phyloP scores from a whole-genome alignment of 768 basidiomycete species.

The Coprinellus micaceus region DNA sequence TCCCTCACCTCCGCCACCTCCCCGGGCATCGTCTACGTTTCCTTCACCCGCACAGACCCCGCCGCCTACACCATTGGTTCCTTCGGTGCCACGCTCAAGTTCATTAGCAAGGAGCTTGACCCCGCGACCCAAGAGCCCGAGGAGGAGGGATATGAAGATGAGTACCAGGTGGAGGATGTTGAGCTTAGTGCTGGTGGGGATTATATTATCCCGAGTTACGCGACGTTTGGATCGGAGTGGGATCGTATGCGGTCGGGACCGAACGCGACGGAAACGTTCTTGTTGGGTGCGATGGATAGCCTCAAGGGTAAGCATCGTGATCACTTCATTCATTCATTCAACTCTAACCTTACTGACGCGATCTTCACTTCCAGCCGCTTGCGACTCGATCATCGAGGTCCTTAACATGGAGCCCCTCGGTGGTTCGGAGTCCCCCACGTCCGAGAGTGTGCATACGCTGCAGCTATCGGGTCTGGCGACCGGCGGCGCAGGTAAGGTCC shows the following conservation, averaged over 20 bases:
- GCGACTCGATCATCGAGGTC: slow-evolving; percentile 93
- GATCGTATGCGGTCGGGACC: slow-evolving; percentile 80
- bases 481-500: slow-evolving; percentile 94
- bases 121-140: slow-evolving; percentile 94
- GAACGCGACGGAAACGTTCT: slow-evolving; percentile 87
- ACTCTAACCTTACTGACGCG: slow-evolving; percentile 11
- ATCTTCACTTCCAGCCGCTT: slow-evolving; percentile 64
- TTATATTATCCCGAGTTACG: slow-evolving; percentile 94
- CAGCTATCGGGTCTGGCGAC: slow-evolving; percentile 88
- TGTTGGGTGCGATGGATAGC: slow-evolving; percentile 86
- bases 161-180: slow-evolving; percentile 95
- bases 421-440: slow-evolving; percentile 79
- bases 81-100: slow-evolving; percentile 90
- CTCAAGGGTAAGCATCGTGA: slow-evolving; percentile 70
- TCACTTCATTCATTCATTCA: slow-evolving; percentile 6
- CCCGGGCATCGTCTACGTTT: slow-evolving; percentile 88
- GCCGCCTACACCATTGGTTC: slow-evolving; percentile 76
- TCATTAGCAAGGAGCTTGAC: slow-evolving; percentile 95
- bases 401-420: slow-evolving; percentile 97
- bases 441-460: slow-evolving; percentile 87
- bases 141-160: slow-evolving; percentile 98
- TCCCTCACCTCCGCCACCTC: slow-evolving; percentile 66
- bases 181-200: slow-evolving; percentile 90
- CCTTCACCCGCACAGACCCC: slow-evolving; percentile 81
- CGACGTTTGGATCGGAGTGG: slow-evolving; percentile 92